phyloP scores from a whole-genome alignment of 2,329 filamentous ascomycete species.

The Botrytis medusae region DNA sequence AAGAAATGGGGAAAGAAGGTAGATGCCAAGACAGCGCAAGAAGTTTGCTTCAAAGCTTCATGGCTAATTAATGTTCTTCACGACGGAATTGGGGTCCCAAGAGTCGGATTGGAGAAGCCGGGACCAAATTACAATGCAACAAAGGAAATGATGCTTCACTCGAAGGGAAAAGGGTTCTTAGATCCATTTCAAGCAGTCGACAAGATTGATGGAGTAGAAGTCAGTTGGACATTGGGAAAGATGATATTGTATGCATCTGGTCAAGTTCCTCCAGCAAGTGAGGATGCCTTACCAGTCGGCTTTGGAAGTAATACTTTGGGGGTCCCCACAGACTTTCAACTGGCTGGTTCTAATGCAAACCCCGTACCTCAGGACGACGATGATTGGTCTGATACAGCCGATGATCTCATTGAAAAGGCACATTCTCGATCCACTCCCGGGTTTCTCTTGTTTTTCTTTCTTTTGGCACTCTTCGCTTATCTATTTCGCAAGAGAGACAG shows the following conservation, averaged over 20 bases:
- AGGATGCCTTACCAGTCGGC: constrained; percentile 72
- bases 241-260: constrained; percentile 94
- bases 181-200: constrained; percentile 91
- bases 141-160: constrained; percentile 64
- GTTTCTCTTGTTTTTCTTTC: constrained; percentile 73
- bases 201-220: constrained; percentile 86
- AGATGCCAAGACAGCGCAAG: constrained; percentile 69
- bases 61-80: constrained; percentile 98
- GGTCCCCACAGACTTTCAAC: constrained; percentile 77
- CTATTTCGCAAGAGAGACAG: constrained; percentile 79
- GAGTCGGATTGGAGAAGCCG: constrained; percentile 72
- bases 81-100: constrained; percentile 90
- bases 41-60: constrained; percentile 96
- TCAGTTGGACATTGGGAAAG: constrained; percentile 96
- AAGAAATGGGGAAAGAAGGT: constrained; percentile 76
- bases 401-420: constrained; percentile 63
- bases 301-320: constrained; percentile 77
- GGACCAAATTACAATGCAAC: constrained; percentile 64
- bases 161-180: constrained; percentile 72
- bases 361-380: constrained; percentile 47
- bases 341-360: constrained; percentile 60
- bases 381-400: constrained; percentile 53
- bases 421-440: constrained; percentile 69
- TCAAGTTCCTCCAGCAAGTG: constrained; percentile 68
- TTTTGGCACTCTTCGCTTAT: constrained; percentile 68